Evolutionary conservation across 2,329 filamentous ascomycete genomes (phyloP), one percentile per base, ranked within the genome.

Genomic region (Talaromyces sp.): DNA sequence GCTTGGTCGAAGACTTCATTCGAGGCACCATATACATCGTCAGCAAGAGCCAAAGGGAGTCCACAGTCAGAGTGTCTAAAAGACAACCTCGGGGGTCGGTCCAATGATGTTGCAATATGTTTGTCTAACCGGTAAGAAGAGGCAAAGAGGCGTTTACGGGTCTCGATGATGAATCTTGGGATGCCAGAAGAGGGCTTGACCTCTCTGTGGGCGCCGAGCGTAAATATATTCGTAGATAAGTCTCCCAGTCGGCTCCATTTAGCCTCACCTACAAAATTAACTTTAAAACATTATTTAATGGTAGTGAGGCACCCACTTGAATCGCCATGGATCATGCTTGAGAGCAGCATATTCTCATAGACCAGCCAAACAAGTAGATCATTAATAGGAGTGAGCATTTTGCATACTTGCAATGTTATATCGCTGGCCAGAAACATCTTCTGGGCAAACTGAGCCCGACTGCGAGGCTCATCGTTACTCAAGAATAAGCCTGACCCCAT

Each of bases 351-450:
- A 55, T 73, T 78, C 26, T 78, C 68, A 54, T 70, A 64, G 4
- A 70, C 38, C 29, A 70, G 32, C 70, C 69, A 72, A 26, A 70
- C 59, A 2, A 63, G 66, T 63, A 78, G 56, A 52, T 78, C 76
- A 54, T 78, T 78, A 2, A 73, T 68, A 2, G 74, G 71, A 4
- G 71, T 72, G 14, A 78, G 66, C 49, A 74, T 65, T 4, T 69
- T 74, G 59, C 73, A 76, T 9, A 78, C 66, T 2, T 75, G 68
- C 2, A 76, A 63, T 27, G 71, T 75, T 9, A 67, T 70, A 7
- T 76, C 74, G 56, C 75, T 75, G 10, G 73, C 74, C 49, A 49
- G 61, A 26, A 69, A 59, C 69, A 72, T 70, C 38, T 58, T 69
- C 11, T 60, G 62, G 2, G 68, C 62, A 58, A 69, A 69, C 13